Evolutionary conservation across 2,329 filamentous ascomycete genomes (phyloP), one percentile per base, ranked within the genome.

Genomic region (Cladosporium colombiae): DNA sequence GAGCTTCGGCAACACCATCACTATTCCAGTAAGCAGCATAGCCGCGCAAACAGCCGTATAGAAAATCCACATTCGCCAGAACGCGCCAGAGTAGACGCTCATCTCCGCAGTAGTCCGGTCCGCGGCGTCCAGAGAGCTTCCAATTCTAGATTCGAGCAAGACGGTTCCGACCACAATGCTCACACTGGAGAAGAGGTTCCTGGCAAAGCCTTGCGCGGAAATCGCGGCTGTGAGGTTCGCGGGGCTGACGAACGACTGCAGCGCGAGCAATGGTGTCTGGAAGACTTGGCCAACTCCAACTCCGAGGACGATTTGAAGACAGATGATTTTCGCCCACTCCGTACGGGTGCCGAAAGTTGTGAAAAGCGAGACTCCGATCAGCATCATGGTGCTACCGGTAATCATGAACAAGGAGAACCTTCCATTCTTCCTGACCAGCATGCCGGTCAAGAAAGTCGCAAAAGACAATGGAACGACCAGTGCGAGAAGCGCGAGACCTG

Each of bases 201-300:
- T 27, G 11, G 59, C 44, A 25, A 62, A 62, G 1, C 59, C 59
- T 27, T 62, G 59, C 13, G 59, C 59, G 5, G 59, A 62, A 21
- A 62, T 62, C 1, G 59, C 59, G n/a, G 59, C 13, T 18, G 59
- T 62, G 2, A 62, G 31, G n/a, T 62, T 21, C 1, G 40, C 59
- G 3, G 44, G 27, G 29, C 13, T 50, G 29, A 62, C 59, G 21
- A 35, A 62, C 27, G 86, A 85, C 75, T 91, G 89, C 6, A 91
- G 79, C 0, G 88, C 88, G 59, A 91, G 87, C 4, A 91, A 81
- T 1, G 89, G 88, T 1, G 85, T 81, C 73, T 91, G 88, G 77
- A 91, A 90, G 71, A 89, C 88, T 11, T 88, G 88, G 0, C 89
- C 89, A 5, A 89, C 71, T 13, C 88, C 88, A 8, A 89, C 78